Percentiles rank a stretch among this genome's conserved stretches.
Conservation (phyloP, 2,329 filamentous ascomycete species). For the Fusarium austroafricanum region DNA sequence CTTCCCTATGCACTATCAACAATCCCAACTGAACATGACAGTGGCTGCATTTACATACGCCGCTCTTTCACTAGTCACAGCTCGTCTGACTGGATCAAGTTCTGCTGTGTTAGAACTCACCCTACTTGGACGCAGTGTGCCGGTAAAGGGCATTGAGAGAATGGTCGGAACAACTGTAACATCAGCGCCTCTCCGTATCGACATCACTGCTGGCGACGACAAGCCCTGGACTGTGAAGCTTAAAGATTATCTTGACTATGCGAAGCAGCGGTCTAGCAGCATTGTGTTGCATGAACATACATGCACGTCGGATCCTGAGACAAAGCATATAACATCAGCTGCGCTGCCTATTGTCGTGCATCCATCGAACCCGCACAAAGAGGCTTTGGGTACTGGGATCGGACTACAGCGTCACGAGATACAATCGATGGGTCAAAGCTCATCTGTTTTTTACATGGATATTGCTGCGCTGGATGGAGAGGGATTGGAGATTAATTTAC, state of each 20-base stretch:
- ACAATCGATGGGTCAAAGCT: neutral
- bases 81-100: neutral
- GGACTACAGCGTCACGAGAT: neutral
- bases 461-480: neutral
- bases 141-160: neutral
- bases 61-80: neutral
- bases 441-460: neutral
- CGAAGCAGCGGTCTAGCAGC: neutral
- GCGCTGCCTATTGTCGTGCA: neutral
- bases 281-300: neutral
- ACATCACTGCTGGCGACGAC: neutral
- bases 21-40: neutral
- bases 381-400: neutral
- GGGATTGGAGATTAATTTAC: neutral
- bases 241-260: neutral
- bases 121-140: neutral
- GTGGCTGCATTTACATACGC: neutral
- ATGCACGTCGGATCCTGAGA: neutral
- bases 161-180: neutral
- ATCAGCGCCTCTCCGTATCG: neutral
- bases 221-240: neutral
- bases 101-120: neutral
- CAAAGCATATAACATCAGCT: neutral
- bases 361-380: neutral
- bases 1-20: neutral